A percentile compares a stretch with the other conserved stretches of the same genome.
Conservation (phyloP, 768 basidiomycete genomes). For the Xerocomellus amylosporus region DNA sequence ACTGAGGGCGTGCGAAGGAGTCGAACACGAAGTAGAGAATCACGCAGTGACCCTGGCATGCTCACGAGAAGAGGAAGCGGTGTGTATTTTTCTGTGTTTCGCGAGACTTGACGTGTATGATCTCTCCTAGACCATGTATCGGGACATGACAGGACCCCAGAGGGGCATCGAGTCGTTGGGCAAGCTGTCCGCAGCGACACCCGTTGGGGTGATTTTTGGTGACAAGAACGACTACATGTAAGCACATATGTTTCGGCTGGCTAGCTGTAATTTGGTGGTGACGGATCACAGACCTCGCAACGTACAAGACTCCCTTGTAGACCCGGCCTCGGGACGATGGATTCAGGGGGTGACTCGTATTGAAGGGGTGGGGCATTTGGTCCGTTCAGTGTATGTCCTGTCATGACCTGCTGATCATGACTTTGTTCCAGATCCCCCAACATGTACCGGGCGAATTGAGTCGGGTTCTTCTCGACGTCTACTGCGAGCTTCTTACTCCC, state of each 20-base stretch:
- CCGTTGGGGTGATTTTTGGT: conserved; percentile 56
- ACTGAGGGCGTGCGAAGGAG: conserved; percentile 38
- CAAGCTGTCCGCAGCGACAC: conserved; percentile 37
- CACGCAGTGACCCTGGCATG: conserved; percentile 52
- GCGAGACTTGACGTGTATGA: background rate
- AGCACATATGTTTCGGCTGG: conserved; percentile 9
- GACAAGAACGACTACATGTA: conserved; percentile 52
- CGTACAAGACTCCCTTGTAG: conserved; percentile 33
- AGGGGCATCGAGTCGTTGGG: conserved; percentile 51
- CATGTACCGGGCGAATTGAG: conserved; percentile 26
- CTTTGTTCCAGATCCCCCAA: conserved; percentile 25
- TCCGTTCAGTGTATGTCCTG: conserved; percentile 7
- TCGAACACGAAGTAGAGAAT: conserved; percentile 27
- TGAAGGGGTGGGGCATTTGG: conserved; percentile 33
- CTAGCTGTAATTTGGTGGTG: background rate
- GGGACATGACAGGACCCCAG: conserved; percentile 51
- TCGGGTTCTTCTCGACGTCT: conserved; percentile 25
- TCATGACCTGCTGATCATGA: background rate
- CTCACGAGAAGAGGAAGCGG: conserved; percentile 60
- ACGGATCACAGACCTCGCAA: conserved; percentile 25
- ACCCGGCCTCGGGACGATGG: conserved; percentile 21
- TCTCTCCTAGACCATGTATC: conserved; percentile 55
- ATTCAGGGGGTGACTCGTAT: conserved; percentile 27
- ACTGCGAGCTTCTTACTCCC: conserved; percentile 5
- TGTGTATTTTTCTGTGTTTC: conserved; percentile 32